Evolutionary conservation across 192 early-diverging fungal species (phyloP), one percentile per base, ranked within the genome.

Genomic region (Glomus cerebriforme): DNA sequence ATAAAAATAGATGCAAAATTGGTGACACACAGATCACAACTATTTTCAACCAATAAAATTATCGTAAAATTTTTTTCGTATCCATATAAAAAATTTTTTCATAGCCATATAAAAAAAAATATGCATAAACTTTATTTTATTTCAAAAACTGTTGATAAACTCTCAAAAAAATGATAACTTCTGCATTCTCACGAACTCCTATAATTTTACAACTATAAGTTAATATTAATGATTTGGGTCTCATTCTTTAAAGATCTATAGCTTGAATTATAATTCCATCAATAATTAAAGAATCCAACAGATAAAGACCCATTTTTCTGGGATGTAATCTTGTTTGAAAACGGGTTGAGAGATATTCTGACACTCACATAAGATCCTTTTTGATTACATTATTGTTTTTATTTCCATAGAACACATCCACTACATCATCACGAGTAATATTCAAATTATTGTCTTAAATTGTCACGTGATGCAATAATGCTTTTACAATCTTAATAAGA

Each of bases 321-420:
- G 60, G 1, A 63, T 1, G 60, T 29, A 63, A 63, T 26, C n/a
- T 63, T 63, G 60, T 63, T 63, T 63, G 60, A 63, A 63, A 63
- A 63, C 1, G 17, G 13, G 6, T 63, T 63, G 60, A 63, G 27
- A 0, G 27, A n/a, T 63, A 63, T 63, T 63, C 60, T 63, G 60
- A 63, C n/a, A 63, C 27, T 63, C n/a, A 19, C 3, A 9, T 63
- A n/a, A 63, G 60, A 63, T 63, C n/a, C 35, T 63, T 63, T 63
- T 63, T 63, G n/a, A 19, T 63, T 29, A 63, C n/a, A 63, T 63
- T 63, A 63, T 63, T 63, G n/a, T 63, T 63, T 24, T 63, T 60
- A 26, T 63, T 63, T 29, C 60, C n/a, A 63, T 63, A 63, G 13
- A 63, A 63, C 7, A 63, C 60, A 26, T 63, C n/a, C 60, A 63